These are phyloP conservation scores for Vicia villosa DNA, from an alignment of 306 rosid species.

Conservation along the genomic window DNA sequence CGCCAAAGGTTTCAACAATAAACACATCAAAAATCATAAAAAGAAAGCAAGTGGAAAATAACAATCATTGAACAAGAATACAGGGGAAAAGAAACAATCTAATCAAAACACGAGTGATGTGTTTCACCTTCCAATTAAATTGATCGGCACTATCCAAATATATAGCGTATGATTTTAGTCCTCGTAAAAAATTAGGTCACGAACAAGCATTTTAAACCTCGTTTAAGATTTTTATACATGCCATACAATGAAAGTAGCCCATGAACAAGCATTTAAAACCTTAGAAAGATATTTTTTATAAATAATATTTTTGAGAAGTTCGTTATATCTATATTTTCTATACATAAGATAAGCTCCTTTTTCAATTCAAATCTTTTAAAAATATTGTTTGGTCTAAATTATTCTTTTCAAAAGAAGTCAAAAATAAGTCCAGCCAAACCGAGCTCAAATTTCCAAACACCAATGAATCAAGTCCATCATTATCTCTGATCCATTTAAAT, in stretches of 20 bases:
- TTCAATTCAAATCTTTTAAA: no score
- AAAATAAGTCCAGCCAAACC: no score
- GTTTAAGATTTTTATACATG: slow-evolving; percentile 3
- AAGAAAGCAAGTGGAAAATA: not conserved
- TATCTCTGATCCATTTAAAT: not conserved
- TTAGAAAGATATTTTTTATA: no score
- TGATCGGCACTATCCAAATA: not conserved
- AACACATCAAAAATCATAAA: not conserved
- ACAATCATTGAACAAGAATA: not conserved
- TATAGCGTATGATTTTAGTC: not conserved
- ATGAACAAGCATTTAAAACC: no score
- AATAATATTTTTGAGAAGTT: no score
- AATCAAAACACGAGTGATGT: not conserved
- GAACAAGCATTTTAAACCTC: not conserved
- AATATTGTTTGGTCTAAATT: no score
- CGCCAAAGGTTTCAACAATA: not conserved
- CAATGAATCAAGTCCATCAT: not conserved
- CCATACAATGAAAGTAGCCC: not conserved
- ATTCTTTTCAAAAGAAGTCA: no score
- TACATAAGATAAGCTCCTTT: no score
- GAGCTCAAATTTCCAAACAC: not conserved
- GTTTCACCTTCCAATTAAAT: slow-evolving; percentile 15
- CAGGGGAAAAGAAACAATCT: not conserved
- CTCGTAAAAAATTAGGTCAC: not conserved
- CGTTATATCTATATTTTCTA: no score